Evolutionary conservation across 108 stramenopile species (phyloP), one percentile per base, ranked within the genome.

Genomic region (Cylindrotheca fusiformis): DNA sequence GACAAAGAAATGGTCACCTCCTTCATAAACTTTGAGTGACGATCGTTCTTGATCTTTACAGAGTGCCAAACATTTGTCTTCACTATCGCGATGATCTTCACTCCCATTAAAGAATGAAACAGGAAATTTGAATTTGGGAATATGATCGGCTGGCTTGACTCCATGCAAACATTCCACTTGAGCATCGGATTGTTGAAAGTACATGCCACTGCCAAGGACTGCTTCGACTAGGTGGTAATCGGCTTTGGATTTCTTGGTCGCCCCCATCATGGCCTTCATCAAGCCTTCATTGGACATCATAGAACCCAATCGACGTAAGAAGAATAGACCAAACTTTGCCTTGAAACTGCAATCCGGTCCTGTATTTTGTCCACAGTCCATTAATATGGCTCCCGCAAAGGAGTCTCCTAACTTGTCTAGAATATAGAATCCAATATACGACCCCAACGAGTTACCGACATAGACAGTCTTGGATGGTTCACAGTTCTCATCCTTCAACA

Each of bases 291-390:
- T 82, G 31, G 60, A 60, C 68, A 74, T 67, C 0, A 23, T 55
- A 0, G 22, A 36, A 26, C 69, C 31, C 10, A 72, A 24, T 21
- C 59, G 61, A 2, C 64, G 30, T 21, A 83, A 49, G 20, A 77
- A 55, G 52, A 49, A 71, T 20, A 83, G 32, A 4, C 82, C 82
- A 2, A 67, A 28, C 2, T 68, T 60, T 19, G 83, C 83, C 62
- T 80, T 80, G 60, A 84, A 52, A 31, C 63, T 66, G 32, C 69
- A 68, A 25, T 62, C 77, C 1, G 83, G 83, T 2, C 83, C 83
- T 14, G 80, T 79, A 62, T 84, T 80, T 67, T 80, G 79, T 12
- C 83, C 83, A 62, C 74, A 75, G 36, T 84, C 83, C 19, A 84
- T 57, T 14, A 80, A 51, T 20, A 84, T 58, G 47, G 83, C 83